Percentiles rank a stretch among this genome's conserved stretches.
Evolutionary conservation across 2,329 filamentous ascomycete genomes (phyloP).

Genomic region (Uncinocarpus reesii): DNA sequence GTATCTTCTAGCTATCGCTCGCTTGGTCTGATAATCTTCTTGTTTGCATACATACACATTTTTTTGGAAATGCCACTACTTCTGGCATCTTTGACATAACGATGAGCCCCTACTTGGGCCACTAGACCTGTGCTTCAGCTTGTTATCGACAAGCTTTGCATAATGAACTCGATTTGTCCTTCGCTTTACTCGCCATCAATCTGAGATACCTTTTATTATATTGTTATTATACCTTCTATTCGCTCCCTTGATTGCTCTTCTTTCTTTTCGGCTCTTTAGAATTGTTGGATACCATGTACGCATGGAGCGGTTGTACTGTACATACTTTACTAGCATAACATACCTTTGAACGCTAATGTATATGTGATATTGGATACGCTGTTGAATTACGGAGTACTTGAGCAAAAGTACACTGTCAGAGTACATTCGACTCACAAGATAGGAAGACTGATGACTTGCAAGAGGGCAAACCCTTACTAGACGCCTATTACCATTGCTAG

Average conservation of each 20-base stretch:
- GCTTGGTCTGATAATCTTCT: not conserved
- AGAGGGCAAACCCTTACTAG: no score
- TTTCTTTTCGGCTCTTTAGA: not conserved
- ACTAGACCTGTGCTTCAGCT: not conserved
- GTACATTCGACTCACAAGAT: no score
- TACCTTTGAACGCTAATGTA: no score
- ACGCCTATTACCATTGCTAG: no score
- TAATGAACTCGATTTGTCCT: not conserved
- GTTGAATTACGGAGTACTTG: no score
- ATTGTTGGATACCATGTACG: not conserved
- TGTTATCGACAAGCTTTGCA: not conserved
- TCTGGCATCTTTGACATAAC: not conserved
- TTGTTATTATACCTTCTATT: not conserved
- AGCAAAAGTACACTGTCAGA: no score
- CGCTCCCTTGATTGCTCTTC: not conserved
- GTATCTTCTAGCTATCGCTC: not conserved
- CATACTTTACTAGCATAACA: no score
- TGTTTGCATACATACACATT: not conserved
- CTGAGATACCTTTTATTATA: not conserved
- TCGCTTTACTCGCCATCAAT: not conserved
- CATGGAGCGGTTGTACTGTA: not conserved
- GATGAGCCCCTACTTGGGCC: not conserved
- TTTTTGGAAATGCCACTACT: not conserved
- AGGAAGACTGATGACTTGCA: no score
- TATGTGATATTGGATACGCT: no score